phyloP scores from a whole-genome alignment of 2,329 filamentous ascomycete genomes.

The Hymenoscyphus salicellus region DNA sequence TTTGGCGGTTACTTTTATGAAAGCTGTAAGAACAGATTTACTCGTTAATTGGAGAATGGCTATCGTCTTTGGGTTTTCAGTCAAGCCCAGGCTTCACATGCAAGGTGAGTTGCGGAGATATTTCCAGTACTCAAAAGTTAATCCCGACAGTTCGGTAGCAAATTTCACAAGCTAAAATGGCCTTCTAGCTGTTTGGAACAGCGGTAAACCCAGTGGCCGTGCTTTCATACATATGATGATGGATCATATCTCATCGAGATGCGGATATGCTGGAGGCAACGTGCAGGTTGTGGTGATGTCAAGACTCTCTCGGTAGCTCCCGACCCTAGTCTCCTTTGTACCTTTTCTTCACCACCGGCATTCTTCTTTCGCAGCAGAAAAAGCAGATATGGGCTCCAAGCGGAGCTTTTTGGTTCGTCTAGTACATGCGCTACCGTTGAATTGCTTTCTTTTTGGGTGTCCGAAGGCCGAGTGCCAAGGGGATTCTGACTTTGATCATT shows the following conservation, averaged over 20 bases:
- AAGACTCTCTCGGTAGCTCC: too few relatives aligned
- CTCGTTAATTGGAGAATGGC: neutral
- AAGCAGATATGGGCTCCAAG: too few relatives aligned
- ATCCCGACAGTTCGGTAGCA: neutral
- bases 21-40: neutral
- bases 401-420: neutral
- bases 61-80: neutral
- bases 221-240: too few relatives aligned
- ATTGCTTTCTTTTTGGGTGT: neutral
- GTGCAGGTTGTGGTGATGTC: too few relatives aligned
- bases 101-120: neutral
- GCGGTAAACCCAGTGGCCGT: neutral
- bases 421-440: neutral
- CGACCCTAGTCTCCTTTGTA: too few relatives aligned
- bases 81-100: neutral
- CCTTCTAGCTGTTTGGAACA: neutral
- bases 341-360: too few relatives aligned
- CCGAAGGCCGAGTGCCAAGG: neutral
- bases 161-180: neutral
- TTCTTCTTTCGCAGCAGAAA: too few relatives aligned
- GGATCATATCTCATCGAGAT: too few relatives aligned
- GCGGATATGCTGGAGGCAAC: too few relatives aligned
- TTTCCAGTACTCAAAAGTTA: neutral
- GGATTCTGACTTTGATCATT: neutral
- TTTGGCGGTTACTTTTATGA: neutral